These are phyloP conservation scores for Platanthera guangdongensis DNA, from an alignment of 106 monocot species.

Conservation along the genomic window DNA sequence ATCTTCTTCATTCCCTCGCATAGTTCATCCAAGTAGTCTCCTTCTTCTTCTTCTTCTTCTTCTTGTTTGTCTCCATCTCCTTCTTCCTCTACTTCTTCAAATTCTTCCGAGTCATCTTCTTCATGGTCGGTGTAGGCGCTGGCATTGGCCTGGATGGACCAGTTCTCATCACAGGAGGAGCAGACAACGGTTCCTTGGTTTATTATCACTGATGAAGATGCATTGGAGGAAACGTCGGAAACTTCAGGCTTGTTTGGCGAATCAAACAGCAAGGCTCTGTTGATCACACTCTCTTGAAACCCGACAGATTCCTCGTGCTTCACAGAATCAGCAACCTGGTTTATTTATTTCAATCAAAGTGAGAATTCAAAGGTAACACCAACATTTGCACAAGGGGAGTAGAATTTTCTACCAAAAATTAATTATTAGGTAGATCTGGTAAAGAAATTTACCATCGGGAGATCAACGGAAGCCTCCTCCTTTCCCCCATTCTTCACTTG, in stretches of 20 bases:
- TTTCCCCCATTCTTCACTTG: background rate
- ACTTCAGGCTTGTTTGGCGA: slow-evolving; percentile 55
- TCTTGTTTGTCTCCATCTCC: slow-evolving; percentile 14
- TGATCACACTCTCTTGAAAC: slow-evolving; percentile 35
- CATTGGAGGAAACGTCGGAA: slow-evolving; percentile 1
- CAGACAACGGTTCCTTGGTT: slow-evolving; percentile 30
- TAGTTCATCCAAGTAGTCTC: slow-evolving; percentile 34
- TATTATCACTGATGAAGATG: slow-evolving; percentile 25
- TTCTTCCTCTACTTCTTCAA: slow-evolving; percentile 17
- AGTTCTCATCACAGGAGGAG: slow-evolving; percentile 28
- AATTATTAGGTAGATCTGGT: background rate
- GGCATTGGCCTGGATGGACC: slow-evolving; percentile 65
- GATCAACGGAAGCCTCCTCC: background rate
- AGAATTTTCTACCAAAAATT: background rate
- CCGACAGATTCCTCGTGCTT: slow-evolving; percentile 18
- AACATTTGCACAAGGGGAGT: background rate
- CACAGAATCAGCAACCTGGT: slow-evolving; percentile 17
- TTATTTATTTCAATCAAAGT: background rate
- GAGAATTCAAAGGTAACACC: background rate
- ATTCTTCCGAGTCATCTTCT: slow-evolving; percentile 12
- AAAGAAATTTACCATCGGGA: background rate
- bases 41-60: slow-evolving; percentile 3
- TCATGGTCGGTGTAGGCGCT: slow-evolving; percentile 15
- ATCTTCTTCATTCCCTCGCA: slow-evolving; percentile 51
- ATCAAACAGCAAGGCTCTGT: slow-evolving; percentile 73